Evolutionary conservation across 257 asterid genomes (phyloP), one percentile per base, ranked within the genome.

Genomic region (Solanum etuberosum): DNA sequence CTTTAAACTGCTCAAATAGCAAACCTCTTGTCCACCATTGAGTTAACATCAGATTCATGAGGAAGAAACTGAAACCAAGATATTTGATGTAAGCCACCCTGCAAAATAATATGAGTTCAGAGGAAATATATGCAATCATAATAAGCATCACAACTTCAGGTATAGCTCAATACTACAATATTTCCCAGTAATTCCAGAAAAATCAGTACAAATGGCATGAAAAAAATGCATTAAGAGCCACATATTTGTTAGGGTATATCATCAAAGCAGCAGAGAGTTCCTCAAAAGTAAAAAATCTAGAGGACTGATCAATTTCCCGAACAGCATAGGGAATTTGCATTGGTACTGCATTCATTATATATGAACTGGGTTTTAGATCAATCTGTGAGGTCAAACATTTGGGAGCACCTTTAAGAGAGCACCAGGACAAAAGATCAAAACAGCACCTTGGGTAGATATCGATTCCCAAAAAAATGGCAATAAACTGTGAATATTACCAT

Each of bases 11-110:
- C 76, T 72, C 78, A 86, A 86, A 80, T 40, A 90, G 63, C 92
- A 85, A 87, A 97, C 99, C 98, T 96, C 91, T 92, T 95, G 89
- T 97, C 98, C 87, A 96, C 89, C 78, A 92, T 90, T 16, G 93
- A 80, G 87, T 51, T 93, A 89, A 91, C 91, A 87, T 94, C 97
- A 72, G 92, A 91, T 90, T 97, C 99, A 83, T 89, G 90, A 37
- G 99, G 96, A 86, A 93, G 97, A 92, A 97, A 97, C 94, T 97
- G 99, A 93, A 97, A 97, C 99, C 99, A 97, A 37, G 99, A 97
- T 93, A 96, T 95, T 91, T 93, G 97, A 91, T 95, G 96, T 90
- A 97, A 93, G 88, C 99, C 99, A 54, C 98, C 99, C 99, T 97
- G 94, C 87, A 87, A 51, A 77, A 78, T 9, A 15, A 78, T 48